phyloP scores from a whole-genome alignment of 148 eudicot species.

The Tetragonia tetragonoides region DNA sequence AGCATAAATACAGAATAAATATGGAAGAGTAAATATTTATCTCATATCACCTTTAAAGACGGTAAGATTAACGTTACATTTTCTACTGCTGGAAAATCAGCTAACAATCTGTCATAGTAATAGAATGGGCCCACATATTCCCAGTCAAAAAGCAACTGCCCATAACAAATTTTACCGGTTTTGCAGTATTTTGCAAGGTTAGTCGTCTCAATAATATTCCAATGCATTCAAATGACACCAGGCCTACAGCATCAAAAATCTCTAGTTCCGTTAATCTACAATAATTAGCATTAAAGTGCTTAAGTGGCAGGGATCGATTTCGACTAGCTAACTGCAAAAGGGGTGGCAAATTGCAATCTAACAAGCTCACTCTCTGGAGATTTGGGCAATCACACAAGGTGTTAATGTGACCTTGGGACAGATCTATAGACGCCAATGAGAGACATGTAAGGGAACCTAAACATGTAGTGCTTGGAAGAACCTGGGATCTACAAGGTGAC shows the following conservation, averaged over 20 bases:
- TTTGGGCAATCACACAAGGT: neutral
- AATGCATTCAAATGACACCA: neutral
- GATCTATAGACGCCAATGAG: neutral
- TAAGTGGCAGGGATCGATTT: neutral
- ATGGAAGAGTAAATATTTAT: neutral
- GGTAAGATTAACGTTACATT: neutral
- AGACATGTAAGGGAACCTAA: neutral
- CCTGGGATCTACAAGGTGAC: neutral
- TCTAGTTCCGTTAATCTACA: neutral
- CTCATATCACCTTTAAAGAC: neutral
- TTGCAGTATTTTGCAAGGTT: slow-evolving; percentile 1
- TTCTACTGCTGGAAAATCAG: neutral
- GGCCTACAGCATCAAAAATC: neutral
- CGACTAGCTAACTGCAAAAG: neutral
- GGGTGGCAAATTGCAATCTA: neutral
- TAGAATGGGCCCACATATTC: neutral
- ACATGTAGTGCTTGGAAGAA: neutral
- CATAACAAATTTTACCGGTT: neutral
- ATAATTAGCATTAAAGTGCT: neutral
- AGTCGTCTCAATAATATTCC: neutral
- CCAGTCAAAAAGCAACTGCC: neutral
- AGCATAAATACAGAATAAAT: neutral
- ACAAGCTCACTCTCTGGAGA: neutral
- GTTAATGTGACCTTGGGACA: slow-evolving; percentile 1
- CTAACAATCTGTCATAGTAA: neutral